Percentiles rank a stretch among this genome's conserved stretches.
Conservation (phyloP, 805 yeast genomes). For the Kuraishia capsulata region DNA sequence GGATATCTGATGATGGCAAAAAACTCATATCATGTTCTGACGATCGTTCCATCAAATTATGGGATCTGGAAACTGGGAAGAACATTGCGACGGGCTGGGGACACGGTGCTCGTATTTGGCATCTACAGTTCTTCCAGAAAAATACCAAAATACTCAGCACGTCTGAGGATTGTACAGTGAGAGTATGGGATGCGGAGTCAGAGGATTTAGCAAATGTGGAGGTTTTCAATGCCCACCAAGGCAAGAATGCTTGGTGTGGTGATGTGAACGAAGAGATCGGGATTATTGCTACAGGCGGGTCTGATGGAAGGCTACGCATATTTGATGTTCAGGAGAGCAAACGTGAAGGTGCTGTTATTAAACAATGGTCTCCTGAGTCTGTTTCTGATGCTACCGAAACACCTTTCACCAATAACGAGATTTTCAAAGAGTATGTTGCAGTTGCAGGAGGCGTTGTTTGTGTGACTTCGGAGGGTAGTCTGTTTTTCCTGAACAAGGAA, state of each 20-base stretch:
- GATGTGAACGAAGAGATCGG: slow-evolving; percentile 37
- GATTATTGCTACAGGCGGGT: slow-evolving; percentile 80
- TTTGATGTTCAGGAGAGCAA: slow-evolving; percentile 36
- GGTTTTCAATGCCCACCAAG: slow-evolving; percentile 64
- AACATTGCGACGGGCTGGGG: slow-evolving; percentile 88
- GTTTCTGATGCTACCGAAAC: slow-evolving; percentile 21
- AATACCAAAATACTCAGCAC: slow-evolving; percentile 46
- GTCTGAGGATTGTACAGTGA: slow-evolving; percentile 81
- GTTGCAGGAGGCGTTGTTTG: slow-evolving; percentile 35
- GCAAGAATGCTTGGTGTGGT: slow-evolving; percentile 83
- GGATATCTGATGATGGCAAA: slow-evolving; percentile 44
- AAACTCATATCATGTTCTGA: slow-evolving; percentile 80
- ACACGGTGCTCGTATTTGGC: slow-evolving; percentile 93
- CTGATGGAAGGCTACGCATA: slow-evolving; percentile 75
- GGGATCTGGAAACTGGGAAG: slow-evolving; percentile 51
- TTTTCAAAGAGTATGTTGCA: slow-evolving; percentile 51
- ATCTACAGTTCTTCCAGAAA: slow-evolving; percentile 52
- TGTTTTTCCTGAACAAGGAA: slow-evolving; percentile 24
- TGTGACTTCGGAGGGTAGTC: slow-evolving; percentile 52
- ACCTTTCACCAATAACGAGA: slow-evolving; percentile 35
- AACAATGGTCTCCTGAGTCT: slow-evolving; percentile 21
- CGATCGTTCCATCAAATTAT: slow-evolving; percentile 79
- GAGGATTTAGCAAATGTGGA: slow-evolving; percentile 30
- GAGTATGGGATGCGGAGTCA: slow-evolving; percentile 56
- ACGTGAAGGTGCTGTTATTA: slow-evolving; percentile 20